Base-by-base conservation (phyloP, 345 rosid species). In the Euclidium syriacum region DNA sequence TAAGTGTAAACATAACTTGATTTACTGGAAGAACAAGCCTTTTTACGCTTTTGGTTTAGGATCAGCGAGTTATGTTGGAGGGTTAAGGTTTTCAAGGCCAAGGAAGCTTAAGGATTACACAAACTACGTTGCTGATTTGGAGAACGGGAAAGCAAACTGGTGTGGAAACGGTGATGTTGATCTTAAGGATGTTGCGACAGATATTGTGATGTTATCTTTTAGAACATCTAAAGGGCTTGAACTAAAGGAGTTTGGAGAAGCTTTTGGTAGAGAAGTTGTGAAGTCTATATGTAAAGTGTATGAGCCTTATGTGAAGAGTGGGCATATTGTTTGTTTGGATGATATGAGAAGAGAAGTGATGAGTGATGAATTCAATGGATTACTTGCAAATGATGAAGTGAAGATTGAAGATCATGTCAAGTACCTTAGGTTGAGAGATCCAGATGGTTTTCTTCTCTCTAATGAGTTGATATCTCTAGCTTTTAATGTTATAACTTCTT, bases 1-100 rank as follows among this genome's bases (percentile, higher is more conserved):
- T 40, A 80, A 85, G 71, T 94, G 99, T 62, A 81, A 79, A 73
- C 97, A 90, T 77, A 90, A 94, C 62, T 77, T 46, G 67, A 83
- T 80, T 26, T 94, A 90, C 88, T 94, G 97, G 97, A 78, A 83
- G 80, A 85, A 80, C 78, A 64, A 71, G 20, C 88, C 96, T 4
- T 94, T 90, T 75, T 90, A 90, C 50, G 96, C 73, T 23, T 90
- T 90, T 12, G 99, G 97, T 39, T 84, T 87, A 25, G 99, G 99
- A 50, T 85, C 99, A 53, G 96, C 97, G n/a, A 94, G 99, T 73
- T 81, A 75, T 65, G 75, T 84, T 24, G 70, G 78, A 67, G 97
- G 97, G 52, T 10, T 77, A 60, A 84, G 99, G 75, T 90, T 94
- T 66, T 90, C 99, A 23, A 79, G 99, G 75, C 99, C 97, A 4